Conservation (phyloP, 306 rosid genomes). For the Vigna unguiculata region DNA sequence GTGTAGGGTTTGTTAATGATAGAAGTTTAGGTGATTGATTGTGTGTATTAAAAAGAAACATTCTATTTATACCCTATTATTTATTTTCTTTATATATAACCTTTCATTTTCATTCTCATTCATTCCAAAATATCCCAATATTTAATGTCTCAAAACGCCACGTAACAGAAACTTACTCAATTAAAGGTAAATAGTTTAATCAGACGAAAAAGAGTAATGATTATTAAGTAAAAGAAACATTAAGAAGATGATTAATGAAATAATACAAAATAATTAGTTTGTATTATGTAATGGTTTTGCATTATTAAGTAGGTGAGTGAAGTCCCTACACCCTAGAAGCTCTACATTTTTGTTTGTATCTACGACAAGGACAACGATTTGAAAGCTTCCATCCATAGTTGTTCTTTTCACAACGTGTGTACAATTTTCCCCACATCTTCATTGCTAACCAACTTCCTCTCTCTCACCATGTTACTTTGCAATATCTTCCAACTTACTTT, state of each 20-base stretch:
- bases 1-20: too few species aligned
- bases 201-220: background rate
- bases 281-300: background rate
- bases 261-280: background rate
- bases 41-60: too few species aligned
- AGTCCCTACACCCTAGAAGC: background rate
- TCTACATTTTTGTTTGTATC: background rate
- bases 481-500: background rate
- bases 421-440: background rate
- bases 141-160: background rate
- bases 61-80: background rate
- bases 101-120: background rate
- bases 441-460: background rate
- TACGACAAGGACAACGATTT: background rate
- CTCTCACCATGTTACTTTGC: background rate
- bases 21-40: too few species aligned
- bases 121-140: background rate
- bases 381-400: conserved; percentile 38
- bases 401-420: conserved; percentile 22
- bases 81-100: background rate
- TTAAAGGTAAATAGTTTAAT: too few species aligned
- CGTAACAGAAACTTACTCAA: background rate
- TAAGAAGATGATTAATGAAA: background rate
- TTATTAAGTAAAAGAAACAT: background rate
- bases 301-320: background rate